These are phyloP conservation scores for Phanerochaete sordida DNA, from an alignment of 768 basidiomycete genomes.

Conservation along the genomic window DNA sequence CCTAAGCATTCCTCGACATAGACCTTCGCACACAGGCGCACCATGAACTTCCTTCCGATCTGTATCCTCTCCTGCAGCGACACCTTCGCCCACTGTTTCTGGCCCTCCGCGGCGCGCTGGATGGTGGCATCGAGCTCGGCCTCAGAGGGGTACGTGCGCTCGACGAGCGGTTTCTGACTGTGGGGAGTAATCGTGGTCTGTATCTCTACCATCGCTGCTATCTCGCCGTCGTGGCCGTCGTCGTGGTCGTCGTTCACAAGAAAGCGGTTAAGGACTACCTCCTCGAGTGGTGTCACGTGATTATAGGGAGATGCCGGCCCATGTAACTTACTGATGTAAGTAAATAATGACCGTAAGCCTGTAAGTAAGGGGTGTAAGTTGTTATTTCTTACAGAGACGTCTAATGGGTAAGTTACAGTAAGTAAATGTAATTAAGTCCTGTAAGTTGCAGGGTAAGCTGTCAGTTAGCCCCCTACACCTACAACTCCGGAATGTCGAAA, in stretches of 20 bases:
- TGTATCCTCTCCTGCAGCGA: slow-evolving; percentile 61
- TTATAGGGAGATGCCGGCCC: too few species aligned
- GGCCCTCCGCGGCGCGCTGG: slow-evolving; percentile 55
- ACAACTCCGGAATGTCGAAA: too few species aligned
- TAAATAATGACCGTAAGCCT: too few species aligned
- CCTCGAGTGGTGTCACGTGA: too few species aligned
- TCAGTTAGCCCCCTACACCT: too few species aligned
- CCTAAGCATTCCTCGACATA: neutral
- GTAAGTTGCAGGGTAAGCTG: too few species aligned
- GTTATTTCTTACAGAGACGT: too few species aligned
- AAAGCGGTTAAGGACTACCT: too few species aligned
- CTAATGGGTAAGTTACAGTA: too few species aligned
- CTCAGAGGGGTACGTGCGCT: slow-evolving; percentile 59
- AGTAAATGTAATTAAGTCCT: too few species aligned
- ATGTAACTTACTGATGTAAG: too few species aligned
- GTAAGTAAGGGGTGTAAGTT: too few species aligned
- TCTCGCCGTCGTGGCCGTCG: neutral
- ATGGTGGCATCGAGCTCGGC: slow-evolving; percentile 62
- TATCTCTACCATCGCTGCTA: neutral
- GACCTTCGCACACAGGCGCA: slow-evolving; percentile 27
- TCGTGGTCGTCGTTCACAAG: neutral
- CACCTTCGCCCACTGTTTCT: slow-evolving; percentile 67
- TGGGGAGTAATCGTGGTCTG: slow-evolving; percentile 89
- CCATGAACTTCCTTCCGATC: slow-evolving; percentile 70
- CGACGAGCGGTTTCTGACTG: slow-evolving; percentile 65